A percentile compares a stretch with the other conserved stretches of the same genome.
These are phyloP conservation scores for Lentinula aciculospora DNA, from an alignment of 768 basidiomycete genomes.

Conservation along the genomic window DNA sequence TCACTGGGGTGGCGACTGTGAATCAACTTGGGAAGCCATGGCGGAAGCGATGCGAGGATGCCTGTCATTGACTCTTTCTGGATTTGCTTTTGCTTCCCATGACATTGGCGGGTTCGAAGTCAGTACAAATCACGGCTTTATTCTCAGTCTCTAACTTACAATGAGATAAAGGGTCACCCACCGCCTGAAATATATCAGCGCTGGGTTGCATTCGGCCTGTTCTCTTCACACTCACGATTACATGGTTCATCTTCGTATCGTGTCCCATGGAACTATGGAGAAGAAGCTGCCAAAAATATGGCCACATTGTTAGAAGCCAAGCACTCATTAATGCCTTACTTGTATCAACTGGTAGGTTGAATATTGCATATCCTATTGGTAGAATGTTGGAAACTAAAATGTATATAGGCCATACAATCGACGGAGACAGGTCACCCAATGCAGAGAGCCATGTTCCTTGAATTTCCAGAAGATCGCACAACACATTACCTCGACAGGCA, in stretches of 20 bases:
- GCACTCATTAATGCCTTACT: conserved; percentile 70
- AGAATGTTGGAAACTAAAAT: neutral
- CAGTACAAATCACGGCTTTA: conserved; percentile 5
- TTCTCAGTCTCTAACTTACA: neutral
- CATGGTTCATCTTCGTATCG: conserved; percentile 73
- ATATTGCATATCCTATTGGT: neutral
- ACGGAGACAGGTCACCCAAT: conserved; percentile 48
- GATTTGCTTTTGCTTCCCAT: conserved; percentile 68
- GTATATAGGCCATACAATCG: conserved; percentile 43
- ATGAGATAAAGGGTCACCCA: conserved; percentile 45
- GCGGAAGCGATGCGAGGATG: conserved; percentile 65
- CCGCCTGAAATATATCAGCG: conserved; percentile 67
- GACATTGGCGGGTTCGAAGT: conserved; percentile 79
- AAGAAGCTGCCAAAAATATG: conserved; percentile 62
- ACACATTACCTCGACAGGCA: conserved; percentile 54
- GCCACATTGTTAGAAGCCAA: conserved; percentile 57
- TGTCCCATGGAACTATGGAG: conserved; percentile 74
- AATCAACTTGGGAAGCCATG: conserved; percentile 76
- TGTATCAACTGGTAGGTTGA: conserved; percentile 46
- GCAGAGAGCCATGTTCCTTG: conserved; percentile 62
- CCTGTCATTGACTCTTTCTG: conserved; percentile 60
- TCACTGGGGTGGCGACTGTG: conserved; percentile 75
- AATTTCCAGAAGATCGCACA: conserved; percentile 54
- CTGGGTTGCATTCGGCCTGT: conserved; percentile 73
- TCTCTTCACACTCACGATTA: conserved; percentile 70